Evolutionary conservation across 2,329 filamentous ascomycete genomes (phyloP), one percentile per base, ranked within the genome.

Genomic region (Colletotrichum sp.): DNA sequence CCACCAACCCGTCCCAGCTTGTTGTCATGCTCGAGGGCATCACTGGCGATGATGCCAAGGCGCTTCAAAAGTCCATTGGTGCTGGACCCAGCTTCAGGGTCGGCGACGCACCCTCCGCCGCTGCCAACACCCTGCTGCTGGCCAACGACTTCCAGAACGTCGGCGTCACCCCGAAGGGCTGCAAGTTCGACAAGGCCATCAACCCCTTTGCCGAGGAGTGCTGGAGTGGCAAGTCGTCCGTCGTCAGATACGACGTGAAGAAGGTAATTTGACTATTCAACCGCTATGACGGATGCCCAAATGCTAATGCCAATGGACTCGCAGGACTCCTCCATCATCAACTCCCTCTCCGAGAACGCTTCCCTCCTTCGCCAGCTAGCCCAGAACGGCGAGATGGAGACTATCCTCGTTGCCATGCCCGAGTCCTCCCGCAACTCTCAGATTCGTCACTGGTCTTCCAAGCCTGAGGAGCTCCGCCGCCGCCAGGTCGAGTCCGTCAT

Each of bases 1-100:
- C 83, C 57, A 77, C 78, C 13, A 78, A 81, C 21, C 86, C 88
- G 7, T 86, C 83, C 68, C 92, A 95, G 83, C 87, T 94, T 52
- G 83, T 94, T 30, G 84, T 93, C 68, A 83, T 92, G 78, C 85
- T 93, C 67, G 89, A 93, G 81, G 91, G 92, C 80, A 85, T 90
- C 83, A 88, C 86, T 21, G 79, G 85, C 18, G 81, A 86, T 57
- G 87, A 89, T 63, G 85, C 87, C 68, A 79, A 83, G 67, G 78
- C 81, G 55, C 71, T 90, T 28, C 85, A 87, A 72, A 83, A 86
- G n/a, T 84, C 87, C 9, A 83, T 88, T 67, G 81, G 83, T 32
- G 79, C 80, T 14, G 81, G 85, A 30, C 87, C 88, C 13, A 84
- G 89, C 2, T 93, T 93, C 75, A 86, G 85, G 8, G 87, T 89